These are phyloP conservation scores for Thalassiosira hispida DNA, from an alignment of 352 stramenopile species.

Conservation along the genomic window DNA sequence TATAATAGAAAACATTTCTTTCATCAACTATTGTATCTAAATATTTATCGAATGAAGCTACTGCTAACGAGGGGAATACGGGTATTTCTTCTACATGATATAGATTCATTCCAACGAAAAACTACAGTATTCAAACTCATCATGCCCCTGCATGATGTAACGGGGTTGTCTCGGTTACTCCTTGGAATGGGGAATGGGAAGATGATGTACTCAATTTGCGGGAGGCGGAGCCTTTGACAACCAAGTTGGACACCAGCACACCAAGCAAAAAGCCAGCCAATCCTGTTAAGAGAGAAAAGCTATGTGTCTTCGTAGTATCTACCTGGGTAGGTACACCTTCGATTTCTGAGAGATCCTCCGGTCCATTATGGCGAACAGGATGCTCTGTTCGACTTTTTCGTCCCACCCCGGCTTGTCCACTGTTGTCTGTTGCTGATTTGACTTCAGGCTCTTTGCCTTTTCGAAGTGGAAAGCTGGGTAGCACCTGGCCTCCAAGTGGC, in stretches of 20 bases:
- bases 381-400: too few species aligned
- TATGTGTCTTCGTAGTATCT: neutral
- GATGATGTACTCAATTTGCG: neutral
- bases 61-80: too few species aligned
- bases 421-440: neutral
- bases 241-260: constrained; percentile 6
- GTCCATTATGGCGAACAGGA: too few species aligned
- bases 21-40: too few species aligned
- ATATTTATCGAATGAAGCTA: too few species aligned
- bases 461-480: constrained; percentile 28
- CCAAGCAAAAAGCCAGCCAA: constrained; percentile 47
- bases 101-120: too few species aligned
- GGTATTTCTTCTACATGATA: too few species aligned
- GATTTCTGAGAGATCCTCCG: neutral
- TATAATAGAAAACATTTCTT: too few species aligned
- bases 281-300: constrained; percentile 27
- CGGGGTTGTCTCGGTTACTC: constrained; percentile 11
- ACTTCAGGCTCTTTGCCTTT: neutral
- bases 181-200: neutral
- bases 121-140: too few species aligned
- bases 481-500: constrained; percentile 38
- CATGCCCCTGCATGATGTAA: too few species aligned
- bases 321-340: neutral
- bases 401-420: neutral
- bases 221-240: neutral